These are phyloP conservation scores for Leersia perrieri DNA, from an alignment of 176 grass and related monocot genomes.

Conservation along the genomic window DNA sequence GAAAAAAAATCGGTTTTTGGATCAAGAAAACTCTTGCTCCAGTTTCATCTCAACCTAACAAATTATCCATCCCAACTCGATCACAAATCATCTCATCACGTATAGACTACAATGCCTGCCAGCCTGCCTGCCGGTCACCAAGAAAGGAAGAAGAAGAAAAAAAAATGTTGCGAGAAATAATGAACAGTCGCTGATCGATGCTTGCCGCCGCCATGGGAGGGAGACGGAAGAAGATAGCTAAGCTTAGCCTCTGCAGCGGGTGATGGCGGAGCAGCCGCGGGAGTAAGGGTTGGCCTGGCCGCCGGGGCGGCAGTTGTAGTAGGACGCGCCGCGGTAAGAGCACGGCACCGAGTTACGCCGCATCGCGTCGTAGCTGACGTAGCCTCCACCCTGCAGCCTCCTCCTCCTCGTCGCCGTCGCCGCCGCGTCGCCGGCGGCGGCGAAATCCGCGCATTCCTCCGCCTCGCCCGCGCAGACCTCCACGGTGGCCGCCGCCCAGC, in stretches of 20 bases:
- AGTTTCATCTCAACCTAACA: neutral
- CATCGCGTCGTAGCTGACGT: constrained; percentile 60
- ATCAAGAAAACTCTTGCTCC: constrained; percentile 11
- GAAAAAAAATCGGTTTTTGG: neutral
- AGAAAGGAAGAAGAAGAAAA: neutral
- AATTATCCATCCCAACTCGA: neutral
- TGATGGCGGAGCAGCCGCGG: constrained; percentile 60
- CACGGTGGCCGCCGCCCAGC: neutral
- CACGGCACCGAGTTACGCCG: constrained; percentile 43
- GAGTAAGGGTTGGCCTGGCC: constrained; percentile 58
- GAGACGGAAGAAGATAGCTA: neutral
- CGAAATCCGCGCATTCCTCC: constrained; percentile 35
- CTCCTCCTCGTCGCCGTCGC: neutral
- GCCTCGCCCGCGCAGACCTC: neutral
- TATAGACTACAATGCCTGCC: neutral
- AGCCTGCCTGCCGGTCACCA: neutral
- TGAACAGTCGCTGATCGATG: neutral
- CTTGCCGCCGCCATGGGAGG: neutral
- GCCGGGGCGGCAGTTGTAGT: constrained; percentile 65
- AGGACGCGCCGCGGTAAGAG: constrained; percentile 40
- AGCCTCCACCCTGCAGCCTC: constrained; percentile 28
- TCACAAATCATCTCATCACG: too few relatives aligned
- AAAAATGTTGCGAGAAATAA: constrained; percentile 9
- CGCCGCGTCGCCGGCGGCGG: neutral
- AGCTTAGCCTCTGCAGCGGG: constrained; percentile 49